Conservation (phyloP, 495 filamentous ascomycete genomes). For the Lasiosphaeria miniovina region DNA sequence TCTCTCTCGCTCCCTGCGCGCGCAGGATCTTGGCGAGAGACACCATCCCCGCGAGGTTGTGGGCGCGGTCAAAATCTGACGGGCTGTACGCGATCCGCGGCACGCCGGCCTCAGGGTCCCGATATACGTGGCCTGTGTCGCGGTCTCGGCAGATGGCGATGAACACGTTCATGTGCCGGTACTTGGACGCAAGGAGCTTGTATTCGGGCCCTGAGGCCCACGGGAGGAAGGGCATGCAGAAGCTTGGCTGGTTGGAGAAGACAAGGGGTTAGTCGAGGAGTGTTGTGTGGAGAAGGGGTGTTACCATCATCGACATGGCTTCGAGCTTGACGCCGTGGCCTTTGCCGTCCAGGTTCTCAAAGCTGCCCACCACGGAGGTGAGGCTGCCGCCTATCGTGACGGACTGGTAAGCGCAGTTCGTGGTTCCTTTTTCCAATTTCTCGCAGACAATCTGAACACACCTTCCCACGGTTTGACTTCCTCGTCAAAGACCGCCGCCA, state of each 20-base stretch:
- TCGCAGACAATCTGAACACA: slow-evolving; percentile 7
- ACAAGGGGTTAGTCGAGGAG: neutral
- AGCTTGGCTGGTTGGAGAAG: slow-evolving; percentile 20
- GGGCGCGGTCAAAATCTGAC: slow-evolving; percentile 64
- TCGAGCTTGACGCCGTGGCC: slow-evolving; percentile 86
- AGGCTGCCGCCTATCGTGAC: slow-evolving; percentile 37
- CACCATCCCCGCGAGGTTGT: slow-evolving; percentile 68
- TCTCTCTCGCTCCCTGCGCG: slow-evolving; percentile 72
- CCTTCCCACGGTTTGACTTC: slow-evolving; percentile 77
- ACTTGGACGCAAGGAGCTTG: slow-evolving; percentile 61
- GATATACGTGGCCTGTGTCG: slow-evolving; percentile 69
- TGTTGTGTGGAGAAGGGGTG: neutral
- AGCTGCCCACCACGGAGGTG: slow-evolving; percentile 70
- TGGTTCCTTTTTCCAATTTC: neutral
- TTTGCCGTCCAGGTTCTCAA: slow-evolving; percentile 76
- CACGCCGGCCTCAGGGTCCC: slow-evolving; percentile 64
- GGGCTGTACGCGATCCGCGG: slow-evolving; percentile 65
- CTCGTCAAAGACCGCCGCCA: slow-evolving; percentile 62
- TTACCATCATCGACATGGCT: slow-evolving; percentile 58
- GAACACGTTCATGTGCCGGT: slow-evolving; percentile 61
- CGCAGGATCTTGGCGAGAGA: slow-evolving; percentile 73
- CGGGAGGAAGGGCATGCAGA: slow-evolving; percentile 50
- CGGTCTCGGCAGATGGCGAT: slow-evolving; percentile 71
- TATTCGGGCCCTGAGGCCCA: slow-evolving; percentile 65
- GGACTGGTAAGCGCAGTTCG: neutral